Base-by-base conservation (phyloP, 2,329 filamentous ascomycete genomes). In the Colletotrichum theobromicola region DNA sequence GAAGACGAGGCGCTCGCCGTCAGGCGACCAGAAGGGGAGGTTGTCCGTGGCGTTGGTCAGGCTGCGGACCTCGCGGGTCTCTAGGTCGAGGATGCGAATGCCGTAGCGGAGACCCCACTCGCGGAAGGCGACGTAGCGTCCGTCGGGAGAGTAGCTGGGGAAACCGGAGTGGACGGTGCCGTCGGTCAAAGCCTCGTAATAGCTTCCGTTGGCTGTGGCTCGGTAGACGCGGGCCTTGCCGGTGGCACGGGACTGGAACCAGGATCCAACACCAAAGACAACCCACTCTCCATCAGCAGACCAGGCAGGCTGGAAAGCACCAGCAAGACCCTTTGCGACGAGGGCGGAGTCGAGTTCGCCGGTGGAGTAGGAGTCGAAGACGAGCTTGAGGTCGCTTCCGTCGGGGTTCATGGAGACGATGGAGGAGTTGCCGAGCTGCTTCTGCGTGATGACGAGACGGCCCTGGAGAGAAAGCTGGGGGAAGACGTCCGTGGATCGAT, bases 331-430 rank as follows among this genome's bases (percentile, higher is more conserved):
- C 53, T 67, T 26, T 7, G 62, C 62, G 50, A 71, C 63, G 28
- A 67, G 69, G 37, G 69, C 30, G 9, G 69, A 24, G 37, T 72
- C 69, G 69, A 67, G 55, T 8, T 67, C 63, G 28, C 37, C 55
- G 12, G 69, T 72, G 21, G 63, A 42, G 28, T 58, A 62, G 50
- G 69, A 72, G 37, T 72, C 69, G 26, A 72, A 72, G 55, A 72
- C 69, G 69, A 72, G 69, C 30, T 62, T 61, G 63, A 67, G 63
- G 21, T 67, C 69, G 35, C 63, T 60, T 53, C 70, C 70, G 55
- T 72, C 64, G 8, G 70, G 70, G 70, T 68, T 64, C 70, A 69
- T 69, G 26, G 70, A 63, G 26, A 73, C 70, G n/a, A 73, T 69
- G 57, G 65, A 73, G 10, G 70, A 69, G 65, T 73, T 73, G 57